A percentile compares a stretch with the other conserved stretches of the same genome.
These are phyloP conservation scores for Fistulina hepatica DNA, from an alignment of 1,284 basidiomycete species.

Conservation along the genomic window DNA sequence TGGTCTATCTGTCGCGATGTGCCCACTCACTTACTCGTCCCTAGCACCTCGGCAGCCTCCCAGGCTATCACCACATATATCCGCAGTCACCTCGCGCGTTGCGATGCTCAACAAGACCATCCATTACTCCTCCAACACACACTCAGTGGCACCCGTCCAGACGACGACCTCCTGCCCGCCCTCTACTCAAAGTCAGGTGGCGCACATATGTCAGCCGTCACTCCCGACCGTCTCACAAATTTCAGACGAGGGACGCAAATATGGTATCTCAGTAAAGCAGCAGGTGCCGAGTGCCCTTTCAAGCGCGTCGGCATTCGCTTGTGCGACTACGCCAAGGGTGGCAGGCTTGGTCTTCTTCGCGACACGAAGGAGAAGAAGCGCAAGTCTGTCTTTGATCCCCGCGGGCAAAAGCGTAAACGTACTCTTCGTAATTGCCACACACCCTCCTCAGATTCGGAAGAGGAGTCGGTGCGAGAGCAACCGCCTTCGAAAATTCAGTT, in stretches of 20 bases:
- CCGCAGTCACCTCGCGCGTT: conserved; percentile 57
- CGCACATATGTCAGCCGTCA: conserved; percentile 36
- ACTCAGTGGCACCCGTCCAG: conserved; percentile 55
- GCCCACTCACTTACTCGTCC: conserved; percentile 14
- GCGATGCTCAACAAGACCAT: conserved; percentile 56
- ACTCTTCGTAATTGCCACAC: conserved; percentile 36
- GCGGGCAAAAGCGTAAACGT: conserved; percentile 65
- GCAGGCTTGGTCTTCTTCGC: conserved; percentile 22
- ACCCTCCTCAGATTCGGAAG: conserved; percentile 30
- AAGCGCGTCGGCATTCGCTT: conserved; percentile 56
- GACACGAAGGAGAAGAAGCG: conserved; percentile 30
- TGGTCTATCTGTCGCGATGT: conserved; percentile 6
- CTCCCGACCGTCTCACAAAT: conserved; percentile 50
- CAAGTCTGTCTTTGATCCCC: conserved; percentile 23
- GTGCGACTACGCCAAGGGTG: conserved; percentile 50
- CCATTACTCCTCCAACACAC: conserved; percentile 62
- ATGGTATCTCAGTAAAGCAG: conserved; percentile 65
- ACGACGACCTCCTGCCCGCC: conserved; percentile 63
- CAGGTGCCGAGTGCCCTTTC: conserved; percentile 66
- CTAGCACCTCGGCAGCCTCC: conserved; percentile 59
- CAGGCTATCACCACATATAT: conserved; percentile 74
- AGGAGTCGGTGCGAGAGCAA: conserved; percentile 31
- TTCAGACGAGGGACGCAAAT: conserved; percentile 67
- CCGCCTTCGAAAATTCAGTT: conserved; percentile 49
- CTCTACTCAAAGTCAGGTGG: conserved; percentile 60